Evolutionary conservation across 805 yeast species (phyloP).

Genomic region (Blastobotrys americana): DNA sequence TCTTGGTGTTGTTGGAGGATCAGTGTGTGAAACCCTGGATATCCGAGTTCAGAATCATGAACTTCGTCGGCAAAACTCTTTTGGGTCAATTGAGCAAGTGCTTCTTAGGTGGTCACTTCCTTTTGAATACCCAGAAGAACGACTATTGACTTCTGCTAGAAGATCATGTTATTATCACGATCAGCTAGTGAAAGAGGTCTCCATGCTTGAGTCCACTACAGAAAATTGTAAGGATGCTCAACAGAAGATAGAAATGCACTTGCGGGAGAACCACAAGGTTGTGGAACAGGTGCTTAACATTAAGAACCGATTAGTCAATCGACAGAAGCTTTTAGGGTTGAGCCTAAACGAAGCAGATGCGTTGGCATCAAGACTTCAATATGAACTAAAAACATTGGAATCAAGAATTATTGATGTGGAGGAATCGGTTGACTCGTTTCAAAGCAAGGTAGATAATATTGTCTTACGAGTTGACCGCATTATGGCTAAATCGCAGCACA

Average conservation of each 20-base stretch:
- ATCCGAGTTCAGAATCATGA: constrained; percentile 4
- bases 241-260: neutral
- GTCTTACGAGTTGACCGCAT: constrained; percentile 25
- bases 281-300: constrained; percentile 7
- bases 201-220: constrained; percentile 6
- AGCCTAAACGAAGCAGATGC: constrained; percentile 21
- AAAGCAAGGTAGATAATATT: constrained; percentile 31
- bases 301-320: neutral
- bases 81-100: constrained; percentile 12
- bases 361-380: constrained; percentile 38
- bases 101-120: constrained; percentile 10
- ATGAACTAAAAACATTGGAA: constrained; percentile 54
- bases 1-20: constrained; percentile 1
- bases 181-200: constrained; percentile 9
- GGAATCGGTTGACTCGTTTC: constrained; percentile 45
- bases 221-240: constrained; percentile 4
- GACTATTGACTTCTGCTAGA: constrained; percentile 8
- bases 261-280: constrained; percentile 6
- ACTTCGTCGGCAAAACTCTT: constrained; percentile 15
- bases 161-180: constrained; percentile 7
- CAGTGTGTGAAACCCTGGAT: neutral
- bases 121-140: constrained; percentile 5
- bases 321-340: neutral
- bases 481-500: neutral
- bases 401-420: constrained; percentile 63